Percentiles rank a stretch among this genome's conserved stretches.
Evolutionary conservation across 495 filamentous ascomycete species (phyloP).

Genomic region (Sabuloglossum arenarium): DNA sequence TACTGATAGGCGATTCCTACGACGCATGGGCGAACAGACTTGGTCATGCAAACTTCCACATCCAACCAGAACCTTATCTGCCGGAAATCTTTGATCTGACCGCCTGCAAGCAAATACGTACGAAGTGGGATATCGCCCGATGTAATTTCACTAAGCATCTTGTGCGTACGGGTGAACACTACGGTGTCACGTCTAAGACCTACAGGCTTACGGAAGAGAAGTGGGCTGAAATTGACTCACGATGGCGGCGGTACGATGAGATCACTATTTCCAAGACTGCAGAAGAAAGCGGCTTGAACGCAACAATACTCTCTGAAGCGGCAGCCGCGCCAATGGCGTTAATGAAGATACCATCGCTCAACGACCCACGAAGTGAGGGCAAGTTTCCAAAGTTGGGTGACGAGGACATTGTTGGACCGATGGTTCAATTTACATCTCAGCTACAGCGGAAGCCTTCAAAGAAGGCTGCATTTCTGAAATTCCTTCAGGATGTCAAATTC

Average conservation of each 20-base stretch:
- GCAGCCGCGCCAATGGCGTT: constrained; percentile 23
- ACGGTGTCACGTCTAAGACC: constrained; percentile 63
- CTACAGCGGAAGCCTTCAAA: constrained; percentile 14
- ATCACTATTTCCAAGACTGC: constrained; percentile 20
- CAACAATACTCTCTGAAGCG: constrained; percentile 23
- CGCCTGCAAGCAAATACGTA: constrained; percentile 43
- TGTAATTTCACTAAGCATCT: constrained; percentile 69
- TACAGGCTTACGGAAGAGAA: constrained; percentile 67
- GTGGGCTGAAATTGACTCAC: constrained; percentile 54
- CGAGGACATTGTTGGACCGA: constrained; percentile 81
- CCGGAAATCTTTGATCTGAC: constrained; percentile 37
- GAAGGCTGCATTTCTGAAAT: constrained; percentile 21
- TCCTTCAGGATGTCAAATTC: constrained; percentile 13
- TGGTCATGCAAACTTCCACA: constrained; percentile 83
- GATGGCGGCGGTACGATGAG: constrained; percentile 48
- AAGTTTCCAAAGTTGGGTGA: constrained; percentile 81
- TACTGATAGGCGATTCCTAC: constrained; percentile 37
- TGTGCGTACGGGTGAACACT: constrained; percentile 69
- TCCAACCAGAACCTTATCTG: constrained; percentile 60
- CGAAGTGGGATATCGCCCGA: constrained; percentile 62
- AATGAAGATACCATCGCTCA: constrained; percentile 38
- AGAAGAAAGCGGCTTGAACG: constrained; percentile 5
- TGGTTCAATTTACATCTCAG: constrained; percentile 39
- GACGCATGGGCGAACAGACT: constrained; percentile 70
- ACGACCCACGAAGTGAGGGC: constrained; percentile 40